phyloP scores from a whole-genome alignment of 331 rosid genomes.

The Ulmus americana region DNA sequence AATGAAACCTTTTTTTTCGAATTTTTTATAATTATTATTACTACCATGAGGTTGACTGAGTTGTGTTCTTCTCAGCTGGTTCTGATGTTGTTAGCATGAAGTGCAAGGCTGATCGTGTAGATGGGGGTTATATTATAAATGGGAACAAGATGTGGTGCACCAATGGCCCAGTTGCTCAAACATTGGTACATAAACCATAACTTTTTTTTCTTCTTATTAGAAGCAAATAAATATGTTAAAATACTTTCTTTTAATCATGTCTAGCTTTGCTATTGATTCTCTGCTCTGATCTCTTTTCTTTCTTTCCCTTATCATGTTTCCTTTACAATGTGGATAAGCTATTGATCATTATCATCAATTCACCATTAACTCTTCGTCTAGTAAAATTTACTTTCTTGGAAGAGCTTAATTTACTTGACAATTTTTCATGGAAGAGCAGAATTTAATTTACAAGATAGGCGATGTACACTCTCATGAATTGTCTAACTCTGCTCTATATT shows the following conservation, averaged over 20 bases:
- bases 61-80: constrained; percentile 58
- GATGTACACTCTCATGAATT: background rate
- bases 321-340: background rate
- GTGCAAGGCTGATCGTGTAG: constrained; percentile 85
- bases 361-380: background rate
- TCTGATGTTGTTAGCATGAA: constrained; percentile 98
- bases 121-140: constrained; percentile 70
- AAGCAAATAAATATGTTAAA: constrained; percentile 1
- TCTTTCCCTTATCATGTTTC: background rate
- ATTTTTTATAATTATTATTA: constrained; percentile 16
- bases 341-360: background rate
- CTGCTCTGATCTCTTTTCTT: constrained; percentile 8
- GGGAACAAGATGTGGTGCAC: constrained; percentile 99
- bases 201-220: no score
- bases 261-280: background rate
- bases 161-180: constrained; percentile 88
- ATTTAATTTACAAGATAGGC: no score
- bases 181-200: constrained; percentile 43
- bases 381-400: background rate
- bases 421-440: no score
- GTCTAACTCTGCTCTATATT: background rate
- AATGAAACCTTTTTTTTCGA: constrained; percentile 17
- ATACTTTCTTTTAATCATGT: background rate
- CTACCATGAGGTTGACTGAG: constrained; percentile 21
- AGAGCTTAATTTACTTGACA: no score